Evolutionary conservation across 306 rosid species (phyloP).

Genomic region (Oemleria cerasiformis): DNA sequence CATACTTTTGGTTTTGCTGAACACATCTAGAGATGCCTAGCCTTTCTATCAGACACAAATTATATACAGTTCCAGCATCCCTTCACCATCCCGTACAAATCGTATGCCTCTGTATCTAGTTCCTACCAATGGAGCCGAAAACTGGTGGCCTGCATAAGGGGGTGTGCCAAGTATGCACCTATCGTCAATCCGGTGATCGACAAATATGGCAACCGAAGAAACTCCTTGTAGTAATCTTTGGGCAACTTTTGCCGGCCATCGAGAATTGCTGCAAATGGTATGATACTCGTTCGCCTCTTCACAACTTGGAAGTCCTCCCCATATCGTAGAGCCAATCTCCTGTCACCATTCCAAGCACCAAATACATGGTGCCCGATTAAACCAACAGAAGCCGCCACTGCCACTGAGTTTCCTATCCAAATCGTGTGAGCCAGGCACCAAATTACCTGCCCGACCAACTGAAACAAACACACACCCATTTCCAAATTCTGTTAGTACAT

Average conservation of each 20-base stretch:
- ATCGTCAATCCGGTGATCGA: slow-evolving; percentile 66
- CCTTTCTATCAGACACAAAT: neutral
- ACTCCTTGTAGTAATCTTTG: slow-evolving; percentile 79
- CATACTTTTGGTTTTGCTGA: neutral
- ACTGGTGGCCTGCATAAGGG: slow-evolving; percentile 83
- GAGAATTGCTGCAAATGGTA: slow-evolving; percentile 89
- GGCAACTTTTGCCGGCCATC: slow-evolving; percentile 89
- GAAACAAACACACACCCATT: slow-evolving; percentile 21
- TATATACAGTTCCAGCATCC: neutral
- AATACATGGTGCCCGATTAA: slow-evolving; percentile 86
- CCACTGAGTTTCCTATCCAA: slow-evolving; percentile 89
- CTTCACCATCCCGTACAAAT: neutral
- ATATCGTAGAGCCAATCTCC: slow-evolving; percentile 54
- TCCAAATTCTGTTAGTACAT: neutral
- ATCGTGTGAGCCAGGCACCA: slow-evolving; percentile 95
- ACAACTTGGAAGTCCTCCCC: slow-evolving; percentile 67
- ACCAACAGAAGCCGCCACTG: slow-evolving; percentile 82
- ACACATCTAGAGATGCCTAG: neutral
- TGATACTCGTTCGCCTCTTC: slow-evolving; percentile 63
- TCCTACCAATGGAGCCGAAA: slow-evolving; percentile 82
- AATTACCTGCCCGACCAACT: slow-evolving; percentile 94
- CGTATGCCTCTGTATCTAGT: neutral
- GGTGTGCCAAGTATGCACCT: slow-evolving; percentile 90
- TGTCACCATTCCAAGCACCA: slow-evolving; percentile 96
- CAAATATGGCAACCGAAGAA: slow-evolving; percentile 76